A percentile compares a stretch with the other conserved stretches of the same genome.
phyloP scores from a whole-genome alignment of 208 protist genomes.

The Leishmania amazonensis region DNA sequence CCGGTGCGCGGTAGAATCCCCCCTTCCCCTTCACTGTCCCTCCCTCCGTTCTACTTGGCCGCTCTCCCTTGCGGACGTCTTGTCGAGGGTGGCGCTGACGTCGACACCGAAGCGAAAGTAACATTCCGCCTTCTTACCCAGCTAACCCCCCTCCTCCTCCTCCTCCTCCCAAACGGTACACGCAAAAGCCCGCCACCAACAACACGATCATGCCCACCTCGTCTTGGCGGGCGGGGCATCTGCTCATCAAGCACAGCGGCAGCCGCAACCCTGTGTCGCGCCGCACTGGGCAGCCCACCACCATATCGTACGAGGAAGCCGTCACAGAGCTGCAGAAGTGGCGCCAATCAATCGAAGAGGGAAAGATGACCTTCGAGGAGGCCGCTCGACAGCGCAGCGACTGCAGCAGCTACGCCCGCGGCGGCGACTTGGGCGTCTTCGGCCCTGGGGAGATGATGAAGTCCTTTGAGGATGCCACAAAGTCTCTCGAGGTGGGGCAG shows the following conservation, averaged over 20 bases:
- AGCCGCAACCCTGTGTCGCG: slow-evolving; percentile 92
- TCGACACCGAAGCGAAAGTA: neutral
- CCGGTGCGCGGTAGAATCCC: neutral
- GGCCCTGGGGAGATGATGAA: slow-evolving; percentile 94
- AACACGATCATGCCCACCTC: slow-evolving; percentile 31
- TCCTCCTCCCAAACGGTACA: neutral
- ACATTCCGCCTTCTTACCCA: neutral
- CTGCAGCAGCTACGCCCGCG: slow-evolving; percentile 81
- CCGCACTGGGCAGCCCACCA: slow-evolving; percentile 70
- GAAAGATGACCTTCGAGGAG: slow-evolving; percentile 81
- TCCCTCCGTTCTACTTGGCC: neutral
- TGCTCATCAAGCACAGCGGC: slow-evolving; percentile 90
- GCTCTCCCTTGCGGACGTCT: neutral
- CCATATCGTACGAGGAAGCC: slow-evolving; percentile 73
- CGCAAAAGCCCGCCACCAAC: neutral
- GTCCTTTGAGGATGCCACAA: slow-evolving; percentile 91
- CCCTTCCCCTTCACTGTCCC: neutral
- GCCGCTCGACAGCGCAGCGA: slow-evolving; percentile 86
- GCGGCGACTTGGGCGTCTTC: slow-evolving; percentile 91
- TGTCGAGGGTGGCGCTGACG: neutral
- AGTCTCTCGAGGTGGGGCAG: slow-evolving; percentile 77
- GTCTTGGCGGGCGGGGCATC: slow-evolving; percentile 68
- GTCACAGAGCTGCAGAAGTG: slow-evolving; percentile 77
- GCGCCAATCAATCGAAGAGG: slow-evolving; percentile 61
- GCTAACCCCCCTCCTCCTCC: no score